Base-by-base conservation (phyloP, 192 early-diverging fungal species). In the Rhizophlyctis rosea region DNA sequence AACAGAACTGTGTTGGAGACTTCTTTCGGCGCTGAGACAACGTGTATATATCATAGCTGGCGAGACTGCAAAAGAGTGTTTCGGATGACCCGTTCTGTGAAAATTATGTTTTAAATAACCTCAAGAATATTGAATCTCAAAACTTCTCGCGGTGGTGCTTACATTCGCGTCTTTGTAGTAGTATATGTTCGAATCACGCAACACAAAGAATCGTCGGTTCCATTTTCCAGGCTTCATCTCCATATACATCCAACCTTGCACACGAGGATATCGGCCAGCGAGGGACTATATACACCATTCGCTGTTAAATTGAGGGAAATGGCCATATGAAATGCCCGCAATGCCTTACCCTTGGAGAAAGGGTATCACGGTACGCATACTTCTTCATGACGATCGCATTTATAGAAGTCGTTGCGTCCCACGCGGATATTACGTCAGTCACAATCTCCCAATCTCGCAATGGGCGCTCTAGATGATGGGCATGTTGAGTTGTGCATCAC, bases 371-470 rank as follows among this genome's bases (percentile, higher is more conserved):
- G 49, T 83, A 87, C 4, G 75, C 75, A 64, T 88, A 90, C 62
- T 81, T 82, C 78, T 90, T 95, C 75, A 88, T 78, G 59, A 86
- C 79, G 62, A 86, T 83, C 47, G 87, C 87, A 79, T 91, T 93
- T 63, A 77, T 76, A 65, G 85, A 59, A 14, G 61, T 81, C 64
- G 77, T 81, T 52, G 69, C 70, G 65, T 94, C 91, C 95, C 95
- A 98, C 24, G 86, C 79, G 54, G 81, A 83, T 30, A 96, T 82
- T 3, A 95, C 74, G 53, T 87, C 84, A 53, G 90, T 83, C 9
- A 98, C 79, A 16, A 88, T 72, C 58, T 95, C 95, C 89, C 92
- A 98, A 65, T 93, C 89, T 28, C 90, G 81, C 33, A 98, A 61
- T 25, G 93, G 92, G 60, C 95, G 81, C 75, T 98, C 95, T 72